Conservation (phyloP, 148 eudicot species). For the Cornus controversa region DNA sequence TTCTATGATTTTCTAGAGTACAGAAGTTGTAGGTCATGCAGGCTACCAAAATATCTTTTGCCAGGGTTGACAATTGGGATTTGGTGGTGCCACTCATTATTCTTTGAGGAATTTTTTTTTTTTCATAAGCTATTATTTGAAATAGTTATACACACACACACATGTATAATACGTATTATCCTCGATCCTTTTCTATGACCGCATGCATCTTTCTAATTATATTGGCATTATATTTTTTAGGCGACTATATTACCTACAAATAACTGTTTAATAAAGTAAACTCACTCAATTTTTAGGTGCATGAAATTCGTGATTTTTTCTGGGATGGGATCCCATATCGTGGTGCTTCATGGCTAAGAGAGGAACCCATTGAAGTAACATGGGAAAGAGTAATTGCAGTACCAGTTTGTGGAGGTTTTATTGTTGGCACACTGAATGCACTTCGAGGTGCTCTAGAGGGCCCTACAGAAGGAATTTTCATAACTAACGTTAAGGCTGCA, state of each 20-base stretch:
- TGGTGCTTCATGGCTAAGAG: constrained; percentile 93
- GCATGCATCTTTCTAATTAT: neutral
- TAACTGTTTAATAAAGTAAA: constrained; percentile 10
- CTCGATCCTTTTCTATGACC: neutral
- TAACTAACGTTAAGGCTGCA: constrained; percentile 33
- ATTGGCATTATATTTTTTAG: neutral
- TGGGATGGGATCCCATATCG: constrained; percentile 85
- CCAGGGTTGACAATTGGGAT: too few relatives aligned
- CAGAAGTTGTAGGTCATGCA: too few relatives aligned
- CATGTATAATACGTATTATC: too few relatives aligned
- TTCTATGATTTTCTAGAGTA: too few relatives aligned
- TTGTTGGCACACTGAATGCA: constrained; percentile 61
- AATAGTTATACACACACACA: too few relatives aligned
- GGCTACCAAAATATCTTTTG: too few relatives aligned
- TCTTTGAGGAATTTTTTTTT: too few relatives aligned
- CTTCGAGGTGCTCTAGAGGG: constrained; percentile 47
- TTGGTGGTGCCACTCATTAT: too few relatives aligned
- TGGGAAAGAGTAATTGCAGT: constrained; percentile 69
- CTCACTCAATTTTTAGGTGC: constrained; percentile 50
- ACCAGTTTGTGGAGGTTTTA: constrained; percentile 76
- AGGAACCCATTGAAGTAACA: constrained; percentile 48
- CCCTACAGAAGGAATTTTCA: constrained; percentile 31
- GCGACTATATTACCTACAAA: constrained; percentile 2
- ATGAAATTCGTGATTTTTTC: constrained; percentile 76
- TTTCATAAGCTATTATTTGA: too few relatives aligned